Percentiles rank a stretch among this genome's conserved stretches.
Evolutionary conservation across 805 yeast species (phyloP).

Genomic region (Komagataella kurtzmanii): DNA sequence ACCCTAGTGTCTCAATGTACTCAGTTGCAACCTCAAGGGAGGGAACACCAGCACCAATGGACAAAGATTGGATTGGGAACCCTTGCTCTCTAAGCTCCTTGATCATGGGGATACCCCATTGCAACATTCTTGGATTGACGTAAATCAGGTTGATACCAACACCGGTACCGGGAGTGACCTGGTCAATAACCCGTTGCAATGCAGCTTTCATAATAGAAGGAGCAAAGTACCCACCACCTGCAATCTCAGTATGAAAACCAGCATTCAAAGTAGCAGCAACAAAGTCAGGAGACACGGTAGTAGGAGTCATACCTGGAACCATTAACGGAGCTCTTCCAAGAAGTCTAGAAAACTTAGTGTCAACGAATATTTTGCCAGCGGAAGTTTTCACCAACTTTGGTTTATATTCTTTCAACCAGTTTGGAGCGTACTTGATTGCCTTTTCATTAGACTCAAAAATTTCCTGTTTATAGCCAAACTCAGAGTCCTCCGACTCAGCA

Average conservation of each 20-base stretch:
- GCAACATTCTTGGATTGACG: conserved; percentile 94
- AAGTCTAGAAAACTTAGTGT: conserved; percentile 86
- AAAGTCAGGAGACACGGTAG: conserved; percentile 89
- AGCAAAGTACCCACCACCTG: conserved; percentile 96
- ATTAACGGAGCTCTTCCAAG: conserved; percentile 91
- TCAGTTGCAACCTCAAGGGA: conserved; percentile 94
- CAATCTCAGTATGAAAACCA: conserved; percentile 95
- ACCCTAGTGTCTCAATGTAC: conserved; percentile 83
- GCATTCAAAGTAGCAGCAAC: conserved; percentile 91
- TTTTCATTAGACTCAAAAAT: conserved; percentile 58
- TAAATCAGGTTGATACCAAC: conserved; percentile 86
- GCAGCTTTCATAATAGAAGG: conserved; percentile 64
- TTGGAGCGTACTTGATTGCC: conserved; percentile 67
- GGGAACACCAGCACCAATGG: conserved; percentile 99
- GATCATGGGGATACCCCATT: conserved; percentile 97
- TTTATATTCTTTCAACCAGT: conserved; percentile 83
- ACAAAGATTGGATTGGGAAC: conserved; percentile 88
- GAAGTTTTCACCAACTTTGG: conserved; percentile 75
- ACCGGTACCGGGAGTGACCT: conserved; percentile 76
- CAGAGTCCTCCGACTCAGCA: conserved; percentile 52
- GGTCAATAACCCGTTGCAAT: conserved; percentile 54
- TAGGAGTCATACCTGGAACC: conserved; percentile 99
- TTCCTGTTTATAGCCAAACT: conserved; percentile 93
- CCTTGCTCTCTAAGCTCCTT: conserved; percentile 81
- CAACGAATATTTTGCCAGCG: conserved; percentile 68